Percentiles rank a stretch among this genome's conserved stretches.
phyloP scores from a whole-genome alignment of 306 rosid genomes.

The Oxytropis ochrocephala region DNA sequence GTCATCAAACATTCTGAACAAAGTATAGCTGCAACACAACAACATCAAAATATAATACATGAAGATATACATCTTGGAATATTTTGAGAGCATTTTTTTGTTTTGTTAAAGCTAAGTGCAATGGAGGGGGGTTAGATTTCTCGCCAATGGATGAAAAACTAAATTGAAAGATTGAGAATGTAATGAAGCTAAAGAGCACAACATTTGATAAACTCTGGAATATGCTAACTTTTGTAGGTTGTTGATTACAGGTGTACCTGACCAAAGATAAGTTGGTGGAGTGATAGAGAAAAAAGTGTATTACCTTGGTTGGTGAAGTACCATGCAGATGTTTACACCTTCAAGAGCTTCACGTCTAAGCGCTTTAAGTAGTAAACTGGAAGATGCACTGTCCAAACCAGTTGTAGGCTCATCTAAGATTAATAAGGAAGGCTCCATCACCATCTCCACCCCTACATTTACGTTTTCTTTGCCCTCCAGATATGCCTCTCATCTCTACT shows the following conservation, averaged over 20 bases:
- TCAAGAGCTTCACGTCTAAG: constrained; percentile 74
- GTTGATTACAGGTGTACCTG: not conserved
- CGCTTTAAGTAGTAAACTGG: constrained; percentile 57
- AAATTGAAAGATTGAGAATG: not conserved
- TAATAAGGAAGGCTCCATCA: constrained; percentile 67
- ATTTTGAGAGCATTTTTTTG: not conserved
- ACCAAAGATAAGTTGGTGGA: not conserved
- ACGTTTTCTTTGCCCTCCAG: constrained; percentile 74
- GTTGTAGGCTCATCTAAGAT: constrained; percentile 72
- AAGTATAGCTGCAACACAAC: constrained; percentile 39
- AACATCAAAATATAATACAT: constrained; percentile 1
- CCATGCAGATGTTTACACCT: constrained; percentile 76
- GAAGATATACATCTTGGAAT: not conserved
- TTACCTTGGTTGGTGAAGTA: constrained; percentile 75
- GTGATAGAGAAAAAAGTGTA: not conserved
- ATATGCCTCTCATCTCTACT: constrained; percentile 62
- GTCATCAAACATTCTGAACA: constrained; percentile 78
- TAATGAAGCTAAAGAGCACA: not conserved
- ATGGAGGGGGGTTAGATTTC: too few relatives aligned
- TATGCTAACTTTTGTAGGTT: not conserved
- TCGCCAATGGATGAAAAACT: too few relatives aligned
- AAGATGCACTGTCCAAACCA: constrained; percentile 69
- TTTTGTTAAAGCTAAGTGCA: too few relatives aligned
- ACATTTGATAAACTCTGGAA: not conserved
- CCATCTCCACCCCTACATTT: constrained; percentile 70